These are phyloP conservation scores for Leishmania tropica DNA, from an alignment of 208 protist genomes.

Conservation along the genomic window DNA sequence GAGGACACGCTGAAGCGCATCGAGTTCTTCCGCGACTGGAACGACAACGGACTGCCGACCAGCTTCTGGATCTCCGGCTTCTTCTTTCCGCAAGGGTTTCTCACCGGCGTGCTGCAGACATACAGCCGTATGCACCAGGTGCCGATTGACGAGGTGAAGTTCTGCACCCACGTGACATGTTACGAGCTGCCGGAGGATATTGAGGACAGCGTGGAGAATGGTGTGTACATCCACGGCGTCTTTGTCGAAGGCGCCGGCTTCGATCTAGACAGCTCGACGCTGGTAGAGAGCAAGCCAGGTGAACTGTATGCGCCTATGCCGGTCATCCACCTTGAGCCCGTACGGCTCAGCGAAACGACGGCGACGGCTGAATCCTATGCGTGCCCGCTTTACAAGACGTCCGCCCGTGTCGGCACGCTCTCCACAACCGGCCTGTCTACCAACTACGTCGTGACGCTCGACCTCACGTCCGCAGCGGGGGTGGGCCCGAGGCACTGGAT, in stretches of 20 bases:
- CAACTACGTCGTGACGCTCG: slow-evolving; percentile 92
- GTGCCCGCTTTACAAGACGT: slow-evolving; percentile 95
- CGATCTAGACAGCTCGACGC: slow-evolving; percentile 32
- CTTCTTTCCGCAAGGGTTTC: slow-evolving; percentile 98
- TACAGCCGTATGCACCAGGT: slow-evolving; percentile 88
- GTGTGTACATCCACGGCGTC: slow-evolving; percentile 94
- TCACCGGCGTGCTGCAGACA: slow-evolving; percentile 93
- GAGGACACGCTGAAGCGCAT: slow-evolving; percentile 93
- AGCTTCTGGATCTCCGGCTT: slow-evolving; percentile 98
- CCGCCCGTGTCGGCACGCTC: slow-evolving; percentile 85
- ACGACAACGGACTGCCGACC: slow-evolving; percentile 89
- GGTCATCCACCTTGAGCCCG: slow-evolving; percentile 91
- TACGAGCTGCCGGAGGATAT: slow-evolving; percentile 80
- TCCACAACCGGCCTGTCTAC: slow-evolving; percentile 92
- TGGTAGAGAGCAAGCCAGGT: slow-evolving; percentile 85
- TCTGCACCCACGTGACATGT: slow-evolving; percentile 84
- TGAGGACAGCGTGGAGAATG: slow-evolving; percentile 49
- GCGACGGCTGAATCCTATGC: slow-evolving; percentile 59
- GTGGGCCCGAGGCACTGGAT: slow-evolving; percentile 90
- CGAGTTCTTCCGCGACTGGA: slow-evolving; percentile 95
- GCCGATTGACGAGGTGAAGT: slow-evolving; percentile 92
- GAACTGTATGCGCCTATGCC: slow-evolving; percentile 88
- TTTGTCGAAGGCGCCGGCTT: slow-evolving; percentile 92
- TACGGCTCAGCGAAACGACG: slow-evolving; percentile 41
- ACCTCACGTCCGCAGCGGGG: slow-evolving; percentile 54